Percentiles rank a stretch among this genome's conserved stretches.
These are phyloP conservation scores for Schwanniomyces polymorphus DNA, from an alignment of 805 yeast species.

Conservation along the genomic window DNA sequence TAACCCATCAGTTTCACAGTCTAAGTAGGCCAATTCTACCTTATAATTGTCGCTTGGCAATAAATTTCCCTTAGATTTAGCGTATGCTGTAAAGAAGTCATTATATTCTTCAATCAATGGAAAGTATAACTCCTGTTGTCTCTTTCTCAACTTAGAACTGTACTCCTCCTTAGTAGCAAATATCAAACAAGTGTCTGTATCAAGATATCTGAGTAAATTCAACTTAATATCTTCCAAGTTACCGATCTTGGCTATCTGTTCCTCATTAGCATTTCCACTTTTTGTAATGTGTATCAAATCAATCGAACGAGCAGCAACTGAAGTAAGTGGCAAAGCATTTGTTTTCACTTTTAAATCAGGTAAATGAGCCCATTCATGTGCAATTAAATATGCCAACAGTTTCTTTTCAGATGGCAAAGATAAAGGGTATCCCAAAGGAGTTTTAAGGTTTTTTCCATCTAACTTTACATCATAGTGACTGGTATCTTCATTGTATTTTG, in stretches of 20 bases:
- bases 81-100: constrained; percentile 47
- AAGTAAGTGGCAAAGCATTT: constrained; percentile 82
- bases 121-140: constrained; percentile 75
- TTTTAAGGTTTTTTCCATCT: constrained; percentile 74
- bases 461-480: constrained; percentile 54
- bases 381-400: constrained; percentile 69
- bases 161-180: constrained; percentile 80
- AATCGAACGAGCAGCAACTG: constrained; percentile 81
- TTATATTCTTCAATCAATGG: constrained; percentile 75
- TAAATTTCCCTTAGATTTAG: constrained; percentile 23
- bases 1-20: constrained; percentile 79
- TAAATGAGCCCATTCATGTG: constrained; percentile 85
- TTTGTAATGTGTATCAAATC: constrained; percentile 52
- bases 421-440: constrained; percentile 78
- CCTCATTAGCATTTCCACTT: constrained; percentile 36
- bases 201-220: constrained; percentile 76
- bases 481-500: constrained; percentile 27
- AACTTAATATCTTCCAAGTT: constrained; percentile 55
- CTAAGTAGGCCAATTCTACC: constrained; percentile 58
- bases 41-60: constrained; percentile 18
- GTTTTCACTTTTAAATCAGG: constrained; percentile 68
- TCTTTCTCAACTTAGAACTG: constrained; percentile 75
- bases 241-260: constrained; percentile 61
- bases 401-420: constrained; percentile 59
- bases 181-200: constrained; percentile 90